Percentiles rank a stretch among this genome's conserved stretches.
Evolutionary conservation across 148 eudicot genomes (phyloP).

Genomic region (Drosera capensis): DNA sequence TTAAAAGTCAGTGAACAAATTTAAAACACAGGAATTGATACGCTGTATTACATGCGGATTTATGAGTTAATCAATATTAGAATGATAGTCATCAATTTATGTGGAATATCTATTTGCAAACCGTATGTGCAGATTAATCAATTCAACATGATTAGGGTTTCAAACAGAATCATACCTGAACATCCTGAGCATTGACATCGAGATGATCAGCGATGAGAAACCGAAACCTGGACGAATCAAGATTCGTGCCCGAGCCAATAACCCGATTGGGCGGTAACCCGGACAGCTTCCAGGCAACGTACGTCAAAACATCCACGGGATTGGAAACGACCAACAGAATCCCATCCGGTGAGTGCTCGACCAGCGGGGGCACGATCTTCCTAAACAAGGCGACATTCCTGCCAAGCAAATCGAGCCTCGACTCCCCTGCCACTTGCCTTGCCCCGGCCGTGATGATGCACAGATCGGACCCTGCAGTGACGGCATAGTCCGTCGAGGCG

Average conservation of each 20-base stretch:
- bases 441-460: conserved; percentile 92
- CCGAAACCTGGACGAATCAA: conserved; percentile 76
- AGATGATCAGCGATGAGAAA: conserved; percentile 88
- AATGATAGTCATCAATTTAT: too few species aligned
- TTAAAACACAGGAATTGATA: too few species aligned
- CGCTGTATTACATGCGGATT: too few species aligned
- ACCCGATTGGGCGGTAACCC: conserved; percentile 81
- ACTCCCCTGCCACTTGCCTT: conserved; percentile 71
- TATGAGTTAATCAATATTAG: too few species aligned
- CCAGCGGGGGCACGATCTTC: conserved; percentile 54
- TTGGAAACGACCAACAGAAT: conserved; percentile 62
- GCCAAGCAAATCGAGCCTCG: conserved; percentile 56
- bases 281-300: conserved; percentile 81
- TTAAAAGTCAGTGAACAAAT: too few species aligned
- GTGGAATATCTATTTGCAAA: too few species aligned
- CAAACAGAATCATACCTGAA: conserved; percentile 12
- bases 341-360: conserved; percentile 40
- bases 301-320: conserved; percentile 77
- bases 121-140: too few species aligned
- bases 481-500: conserved; percentile 51
- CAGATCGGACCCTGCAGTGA: conserved; percentile 50
- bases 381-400: conserved; percentile 48
- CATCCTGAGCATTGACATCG: conserved; percentile 87
- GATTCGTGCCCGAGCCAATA: conserved; percentile 80
- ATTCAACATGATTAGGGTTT: too few species aligned